Percentiles rank a stretch among this genome's conserved stretches.
Evolutionary conservation across 805 yeast genomes (phyloP).

Genomic region (Teunomyces cretensis): DNA sequence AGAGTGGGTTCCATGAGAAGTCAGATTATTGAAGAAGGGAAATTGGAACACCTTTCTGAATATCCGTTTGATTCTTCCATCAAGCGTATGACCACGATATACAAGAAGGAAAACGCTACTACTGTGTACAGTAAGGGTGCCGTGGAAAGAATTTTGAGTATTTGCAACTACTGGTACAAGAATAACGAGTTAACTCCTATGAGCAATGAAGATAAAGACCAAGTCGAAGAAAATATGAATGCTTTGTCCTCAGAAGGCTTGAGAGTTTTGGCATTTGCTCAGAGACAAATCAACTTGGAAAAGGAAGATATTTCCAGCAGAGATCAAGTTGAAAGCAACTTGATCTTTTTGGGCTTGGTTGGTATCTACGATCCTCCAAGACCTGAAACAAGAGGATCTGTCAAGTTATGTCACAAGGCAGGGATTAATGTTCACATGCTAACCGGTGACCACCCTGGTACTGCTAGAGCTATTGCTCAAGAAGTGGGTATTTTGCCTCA

Average conservation of each 20-base stretch:
- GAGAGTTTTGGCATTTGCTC: conserved; percentile 34
- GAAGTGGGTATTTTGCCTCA: conserved; percentile 44
- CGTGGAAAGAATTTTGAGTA: conserved; percentile 27
- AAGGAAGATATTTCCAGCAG: conserved; percentile 15
- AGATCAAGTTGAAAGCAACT: conserved; percentile 20
- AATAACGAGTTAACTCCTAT: conserved; percentile 12
- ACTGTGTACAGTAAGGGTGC: conserved; percentile 31
- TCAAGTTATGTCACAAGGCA: conserved; percentile 30
- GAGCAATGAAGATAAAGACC: conserved; percentile 18
- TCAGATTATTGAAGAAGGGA: conserved; percentile 12
- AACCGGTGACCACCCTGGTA: conserved; percentile 36
- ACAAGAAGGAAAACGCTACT: conserved; percentile 10
- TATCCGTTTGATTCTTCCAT: conserved; percentile 34
- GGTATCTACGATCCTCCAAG: conserved; percentile 40
- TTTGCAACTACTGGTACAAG: conserved; percentile 23
- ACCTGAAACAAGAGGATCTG: conserved; percentile 28
- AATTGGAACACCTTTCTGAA: conserved; percentile 23
- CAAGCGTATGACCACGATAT: conserved; percentile 32
- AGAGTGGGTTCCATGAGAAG: conserved; percentile 24
- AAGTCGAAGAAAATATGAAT: conserved; percentile 27
- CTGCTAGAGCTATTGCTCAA: conserved; percentile 36
- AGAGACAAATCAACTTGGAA: conserved; percentile 14
- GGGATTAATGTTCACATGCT: conserved; percentile 37
- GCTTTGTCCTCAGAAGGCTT: conserved; percentile 28
- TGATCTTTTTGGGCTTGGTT: conserved; percentile 28